phyloP scores from a whole-genome alignment of 2,329 filamentous ascomycete genomes.

The Ophiostoma ulmi region DNA sequence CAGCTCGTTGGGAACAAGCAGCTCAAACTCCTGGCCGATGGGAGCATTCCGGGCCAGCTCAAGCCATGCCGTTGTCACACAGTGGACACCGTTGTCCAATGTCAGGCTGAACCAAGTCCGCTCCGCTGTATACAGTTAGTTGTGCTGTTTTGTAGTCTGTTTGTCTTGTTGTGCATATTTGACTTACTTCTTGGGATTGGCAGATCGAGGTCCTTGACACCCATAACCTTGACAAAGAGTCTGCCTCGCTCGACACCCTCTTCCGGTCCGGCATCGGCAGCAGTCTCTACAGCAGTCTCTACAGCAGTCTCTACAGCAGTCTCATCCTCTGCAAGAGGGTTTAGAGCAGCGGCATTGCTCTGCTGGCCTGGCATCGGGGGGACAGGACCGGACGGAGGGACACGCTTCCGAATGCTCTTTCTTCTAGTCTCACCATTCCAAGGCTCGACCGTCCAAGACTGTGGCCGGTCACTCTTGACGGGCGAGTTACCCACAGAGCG shows the following conservation, averaged over 20 bases:
- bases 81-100: slow-evolving; percentile 96
- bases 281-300: slow-evolving; percentile 41
- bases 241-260: slow-evolving; percentile 84
- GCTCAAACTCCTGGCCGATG: slow-evolving; percentile 96
- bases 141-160: slow-evolving; percentile 35
- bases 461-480: slow-evolving; percentile 70
- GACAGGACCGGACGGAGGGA: slow-evolving; percentile 53
- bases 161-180: not conserved
- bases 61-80: slow-evolving; percentile 92
- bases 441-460: slow-evolving; percentile 94
- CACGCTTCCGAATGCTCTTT: slow-evolving; percentile 56
- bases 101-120: slow-evolving; percentile 92
- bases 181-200: slow-evolving; percentile 81
- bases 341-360: slow-evolving; percentile 66
- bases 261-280: slow-evolving; percentile 54
- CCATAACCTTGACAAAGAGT: slow-evolving; percentile 97
- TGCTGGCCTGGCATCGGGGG: slow-evolving; percentile 85
- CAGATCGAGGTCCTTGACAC: slow-evolving; percentile 90
- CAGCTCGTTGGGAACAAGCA: slow-evolving; percentile 94
- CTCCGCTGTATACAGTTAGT: slow-evolving; percentile 55
- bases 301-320: slow-evolving; percentile 33
- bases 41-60: slow-evolving; percentile 87
- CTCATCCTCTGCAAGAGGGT: slow-evolving; percentile 66
- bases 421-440: slow-evolving; percentile 82
- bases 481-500: slow-evolving; percentile 65